These are phyloP conservation scores for Parascedosporium putredinis DNA, from an alignment of 2,329 filamentous ascomycete genomes.

Conservation along the genomic window DNA sequence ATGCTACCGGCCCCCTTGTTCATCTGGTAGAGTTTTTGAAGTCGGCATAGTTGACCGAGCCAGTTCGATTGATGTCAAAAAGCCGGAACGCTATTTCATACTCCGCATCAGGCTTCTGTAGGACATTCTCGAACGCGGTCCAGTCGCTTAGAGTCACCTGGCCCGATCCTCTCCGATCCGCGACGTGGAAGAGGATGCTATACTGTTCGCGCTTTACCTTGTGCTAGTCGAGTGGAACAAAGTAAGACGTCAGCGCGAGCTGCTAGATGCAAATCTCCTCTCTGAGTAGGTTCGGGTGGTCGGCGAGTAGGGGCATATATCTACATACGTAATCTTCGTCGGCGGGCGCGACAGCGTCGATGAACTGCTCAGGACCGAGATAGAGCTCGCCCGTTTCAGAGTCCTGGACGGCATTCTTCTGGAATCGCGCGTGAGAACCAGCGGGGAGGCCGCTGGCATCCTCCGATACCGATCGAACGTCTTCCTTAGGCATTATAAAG, in stretches of 20 bases:
- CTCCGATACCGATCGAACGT: conserved; percentile 41
- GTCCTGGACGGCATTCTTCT: conserved; percentile 66
- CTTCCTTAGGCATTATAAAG: conserved; percentile 7
- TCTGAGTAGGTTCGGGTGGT: too few relatives aligned
- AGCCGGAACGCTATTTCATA: conserved; percentile 98
- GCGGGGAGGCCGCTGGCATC: conserved; percentile 54
- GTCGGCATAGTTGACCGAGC: conserved; percentile 79
- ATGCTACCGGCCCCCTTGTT: conserved; percentile 81
- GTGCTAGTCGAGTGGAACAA: conserved; percentile 49
- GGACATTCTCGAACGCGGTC: conserved; percentile 86
- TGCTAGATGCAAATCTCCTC: too few relatives aligned
- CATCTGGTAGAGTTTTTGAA: conserved; percentile 77
- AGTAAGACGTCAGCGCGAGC: conserved; percentile 9
- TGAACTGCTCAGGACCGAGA: conserved; percentile 79
- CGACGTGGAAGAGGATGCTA: conserved; percentile 82
- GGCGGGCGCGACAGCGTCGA: conserved; percentile 77
- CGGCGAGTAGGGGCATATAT: neutral
- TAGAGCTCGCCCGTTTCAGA: conserved; percentile 64
- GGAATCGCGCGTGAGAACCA: conserved; percentile 67
- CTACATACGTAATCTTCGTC: conserved; percentile 84
- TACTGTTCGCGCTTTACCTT: conserved; percentile 98
- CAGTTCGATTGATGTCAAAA: conserved; percentile 78
- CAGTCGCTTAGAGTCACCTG: conserved; percentile 75
- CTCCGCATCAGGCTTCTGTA: conserved; percentile 90
- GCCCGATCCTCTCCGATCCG: conserved; percentile 66